Base-by-base conservation (phyloP, 495 filamentous ascomycete genomes). In the Thozetella sp. region DNA sequence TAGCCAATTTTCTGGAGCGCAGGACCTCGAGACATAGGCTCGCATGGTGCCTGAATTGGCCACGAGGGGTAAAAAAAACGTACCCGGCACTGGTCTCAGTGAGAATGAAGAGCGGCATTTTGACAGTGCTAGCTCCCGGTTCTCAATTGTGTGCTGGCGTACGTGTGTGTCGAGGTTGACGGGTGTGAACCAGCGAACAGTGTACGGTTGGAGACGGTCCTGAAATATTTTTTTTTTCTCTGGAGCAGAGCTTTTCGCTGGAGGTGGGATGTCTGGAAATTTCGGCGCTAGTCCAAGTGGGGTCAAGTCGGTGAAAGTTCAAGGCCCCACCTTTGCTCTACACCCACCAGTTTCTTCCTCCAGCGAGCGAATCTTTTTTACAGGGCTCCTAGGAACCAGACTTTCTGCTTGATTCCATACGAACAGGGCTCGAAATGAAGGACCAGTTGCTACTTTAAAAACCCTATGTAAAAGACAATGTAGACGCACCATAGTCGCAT, bases 51-150 rank as follows among this genome's bases (percentile, higher is more conserved):
- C 54, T 22, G 51, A 34, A 53, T 13, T 53, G 51, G 51, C 25
- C 9, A 26, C 25, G n/a, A 27, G 37, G 22, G 12, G 4, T 13
- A 12, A 51, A 19, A 40, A 46, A 54, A 25, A 76, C 78, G 73
- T 70, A 82, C 79, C 96, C 95, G 64, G 94, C 96, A 75, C 89
- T 90, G 68, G 95, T 99, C 78, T 99, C 95, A 58, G 90, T 89
- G 58, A 96, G 85, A 75, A 92, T 89, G 72, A 92, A 90, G 65
- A 91, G 84, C 76, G 87, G 86, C 90, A 92, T 93, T 66, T 53
- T 65, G 65, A 37, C 60, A 51, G 56, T 25, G 51, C 40, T 30
- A 50, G 48, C n/a, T 59, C 46, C 55, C 48, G 34, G 56, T 55
- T 56, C 54, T 53, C 63, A 56, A 59, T 54, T 65, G 66, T 65